A percentile compares a stretch with the other conserved stretches of the same genome.
phyloP scores from a whole-genome alignment of 1,139 yeast species.

The Scheffersomyces quercinus region DNA sequence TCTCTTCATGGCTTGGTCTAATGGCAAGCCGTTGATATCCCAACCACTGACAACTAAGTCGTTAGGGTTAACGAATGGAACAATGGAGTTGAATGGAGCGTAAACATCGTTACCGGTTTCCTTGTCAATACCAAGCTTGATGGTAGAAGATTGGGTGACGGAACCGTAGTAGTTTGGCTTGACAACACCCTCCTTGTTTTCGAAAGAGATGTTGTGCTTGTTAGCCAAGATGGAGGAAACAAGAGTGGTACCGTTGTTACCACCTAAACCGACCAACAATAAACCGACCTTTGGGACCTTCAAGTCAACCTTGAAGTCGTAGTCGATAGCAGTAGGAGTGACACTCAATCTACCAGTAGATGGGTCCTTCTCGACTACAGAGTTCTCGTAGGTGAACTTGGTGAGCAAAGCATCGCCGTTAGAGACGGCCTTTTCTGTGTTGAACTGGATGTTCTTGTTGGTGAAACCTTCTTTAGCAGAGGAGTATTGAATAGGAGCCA shows the following conservation, averaged over 20 bases:
- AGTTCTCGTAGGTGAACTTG: slow-evolving; percentile 70
- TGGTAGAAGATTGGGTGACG: slow-evolving; percentile 91
- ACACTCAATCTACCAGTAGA: slow-evolving; percentile 60
- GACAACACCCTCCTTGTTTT: slow-evolving; percentile 77
- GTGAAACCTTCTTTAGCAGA: slow-evolving; percentile 2
- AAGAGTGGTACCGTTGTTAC: slow-evolving; percentile 93
- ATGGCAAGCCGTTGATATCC: slow-evolving; percentile 79
- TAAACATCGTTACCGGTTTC: slow-evolving; percentile 80
- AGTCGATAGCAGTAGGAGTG: slow-evolving; percentile 70
- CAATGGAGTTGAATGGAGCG: slow-evolving; percentile 87
- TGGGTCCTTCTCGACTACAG: slow-evolving; percentile 51
- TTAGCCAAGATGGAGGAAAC: slow-evolving; percentile 85
- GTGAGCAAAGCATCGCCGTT: slow-evolving; percentile 64
- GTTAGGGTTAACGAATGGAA: slow-evolving; percentile 88
- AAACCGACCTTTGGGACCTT: slow-evolving; percentile 85
- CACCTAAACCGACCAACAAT: slow-evolving; percentile 92
- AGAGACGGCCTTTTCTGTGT: slow-evolving; percentile 61
- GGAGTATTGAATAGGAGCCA: slow-evolving; percentile 16
- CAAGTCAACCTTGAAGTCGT: slow-evolving; percentile 84
- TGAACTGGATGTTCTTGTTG: slow-evolving; percentile 44
- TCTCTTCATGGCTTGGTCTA: slow-evolving; percentile 80
- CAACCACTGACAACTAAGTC: slow-evolving; percentile 92
- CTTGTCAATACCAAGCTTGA: slow-evolving; percentile 82
- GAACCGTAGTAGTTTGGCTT: slow-evolving; percentile 92
- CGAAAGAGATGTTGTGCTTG: slow-evolving; percentile 73